phyloP scores from a whole-genome alignment of 2,329 filamentous ascomycete genomes.

The Fusarium sambucinum region DNA sequence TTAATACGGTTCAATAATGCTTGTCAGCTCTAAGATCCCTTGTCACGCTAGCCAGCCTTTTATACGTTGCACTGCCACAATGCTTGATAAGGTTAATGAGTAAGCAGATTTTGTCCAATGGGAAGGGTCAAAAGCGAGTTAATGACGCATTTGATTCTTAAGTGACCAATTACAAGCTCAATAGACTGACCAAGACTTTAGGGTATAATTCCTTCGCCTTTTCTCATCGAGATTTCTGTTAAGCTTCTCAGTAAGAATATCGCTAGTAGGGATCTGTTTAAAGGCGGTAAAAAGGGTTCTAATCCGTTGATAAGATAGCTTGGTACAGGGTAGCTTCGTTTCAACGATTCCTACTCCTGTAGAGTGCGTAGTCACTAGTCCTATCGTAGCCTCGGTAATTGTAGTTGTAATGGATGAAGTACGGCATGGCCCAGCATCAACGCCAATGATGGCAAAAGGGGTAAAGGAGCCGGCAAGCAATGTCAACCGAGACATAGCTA shows the following conservation, averaged over 20 bases:
- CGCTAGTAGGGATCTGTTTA: neutral
- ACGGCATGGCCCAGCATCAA: too few species aligned
- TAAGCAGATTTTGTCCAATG: neutral
- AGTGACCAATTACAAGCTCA: neutral
- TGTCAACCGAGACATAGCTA: too few species aligned
- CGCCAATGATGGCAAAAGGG: too few species aligned
- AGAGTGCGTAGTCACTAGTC: too few species aligned
- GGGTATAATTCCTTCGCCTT: neutral
- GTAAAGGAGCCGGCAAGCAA: too few species aligned
- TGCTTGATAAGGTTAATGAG: conserved; percentile 3
- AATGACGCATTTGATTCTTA: conserved; percentile 17
- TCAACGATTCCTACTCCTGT: too few species aligned
- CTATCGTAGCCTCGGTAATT: too few species aligned
- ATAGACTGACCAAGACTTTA: fast-evolving
- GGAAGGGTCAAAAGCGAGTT: fast-evolving
- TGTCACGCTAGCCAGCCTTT: conserved; percentile 18
- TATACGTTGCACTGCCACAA: neutral
- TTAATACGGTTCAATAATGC: neutral
- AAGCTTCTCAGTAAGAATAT: neutral
- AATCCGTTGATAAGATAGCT: too few species aligned
- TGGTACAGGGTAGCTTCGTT: too few species aligned
- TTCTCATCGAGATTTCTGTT: neutral
- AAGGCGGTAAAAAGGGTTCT: neutral
- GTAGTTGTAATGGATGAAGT: too few species aligned
- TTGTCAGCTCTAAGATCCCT: conserved; percentile 3